Evolutionary conservation across 2,329 filamentous ascomycete species (phyloP), one percentile per base, ranked within the genome.

Genomic region (Epichloe elymi): DNA sequence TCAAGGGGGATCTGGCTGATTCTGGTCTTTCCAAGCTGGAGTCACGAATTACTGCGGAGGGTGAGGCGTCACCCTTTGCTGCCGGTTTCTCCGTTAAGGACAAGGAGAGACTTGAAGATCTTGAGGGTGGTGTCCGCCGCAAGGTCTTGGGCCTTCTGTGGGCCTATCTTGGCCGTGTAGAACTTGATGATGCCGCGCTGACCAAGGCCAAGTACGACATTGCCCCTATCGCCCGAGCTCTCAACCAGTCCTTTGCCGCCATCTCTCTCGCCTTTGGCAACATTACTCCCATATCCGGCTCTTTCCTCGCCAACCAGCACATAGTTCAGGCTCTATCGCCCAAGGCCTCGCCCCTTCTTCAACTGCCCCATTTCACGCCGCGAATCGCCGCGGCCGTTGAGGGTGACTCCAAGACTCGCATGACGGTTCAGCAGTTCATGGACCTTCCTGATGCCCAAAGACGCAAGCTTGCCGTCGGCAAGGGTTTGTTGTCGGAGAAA

Each of bases 71-170:
- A 15, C 67, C 72, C 2, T 71, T 76, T 44, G 75, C 75, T 35
- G 66, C 62, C 35, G 80, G 82, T 37, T 72, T 96, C 57, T 76
- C 82, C 0, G 67, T 73, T 15, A 88, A 89, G 67, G 89, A 95
- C 61, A 83, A 82, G 63, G 75, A 82, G 61, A 83, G 80, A 63
- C 75, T 98, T 7, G 81, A 88, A 62, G 81, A 89, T 57, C 69
- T 95, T 53, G 93, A 97, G 47, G 85, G 85, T 57, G 82, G 84
- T 39, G 77, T 81, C 23, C 83, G 87, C 58, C 79, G 93, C 62
- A 97, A 97, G 74, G 84, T 88, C 7, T 74, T 97, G 43, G 88
- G 85, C 48, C 75, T 98, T 51, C 75, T 98, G 15, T 98, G 94
- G 93, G 90, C 93, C 41, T 97, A 98, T 65, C 79, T 97, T 46